phyloP scores from a whole-genome alignment of 768 basidiomycete species.

The Suillus bovinus region DNA sequence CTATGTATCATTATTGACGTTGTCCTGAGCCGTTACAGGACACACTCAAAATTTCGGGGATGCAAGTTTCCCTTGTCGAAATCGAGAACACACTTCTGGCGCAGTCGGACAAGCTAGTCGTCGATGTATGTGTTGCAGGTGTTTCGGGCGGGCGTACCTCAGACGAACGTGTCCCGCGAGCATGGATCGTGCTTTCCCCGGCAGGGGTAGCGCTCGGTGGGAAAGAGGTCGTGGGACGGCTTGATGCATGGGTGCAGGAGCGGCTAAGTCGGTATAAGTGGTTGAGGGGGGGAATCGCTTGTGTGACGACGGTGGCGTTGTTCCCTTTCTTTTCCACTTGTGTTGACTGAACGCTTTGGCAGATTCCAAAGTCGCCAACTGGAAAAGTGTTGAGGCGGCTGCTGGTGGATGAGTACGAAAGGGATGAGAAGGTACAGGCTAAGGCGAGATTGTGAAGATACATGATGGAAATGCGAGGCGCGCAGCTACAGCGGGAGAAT shows the following conservation, averaged over 20 bases:
- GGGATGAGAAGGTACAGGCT: background rate
- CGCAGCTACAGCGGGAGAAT: too few species aligned
- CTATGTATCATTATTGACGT: constrained; percentile 17
- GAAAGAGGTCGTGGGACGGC: constrained; percentile 37
- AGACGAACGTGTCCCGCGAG: constrained; percentile 69
- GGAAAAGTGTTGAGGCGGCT: constrained; percentile 63
- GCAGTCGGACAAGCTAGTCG: constrained; percentile 57
- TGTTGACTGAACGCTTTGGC: background rate
- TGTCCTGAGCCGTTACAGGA: constrained; percentile 41
- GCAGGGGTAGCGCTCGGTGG: constrained; percentile 49
- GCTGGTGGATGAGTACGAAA: constrained; percentile 55
- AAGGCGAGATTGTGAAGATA: constrained; percentile 18
- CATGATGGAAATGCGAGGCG: too few species aligned
- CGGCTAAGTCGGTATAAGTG: constrained; percentile 70
- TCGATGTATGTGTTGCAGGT: constrained; percentile 66
- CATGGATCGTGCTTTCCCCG: constrained; percentile 66
- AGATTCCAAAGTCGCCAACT: constrained; percentile 70
- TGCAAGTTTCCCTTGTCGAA: constrained; percentile 74
- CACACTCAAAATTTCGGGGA: constrained; percentile 70
- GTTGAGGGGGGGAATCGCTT: constrained; percentile 64
- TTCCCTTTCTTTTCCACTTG: background rate
- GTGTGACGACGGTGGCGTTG: constrained; percentile 52
- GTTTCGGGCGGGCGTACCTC: constrained; percentile 63
- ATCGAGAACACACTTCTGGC: constrained; percentile 62
- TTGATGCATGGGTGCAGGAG: constrained; percentile 57